Evolutionary conservation across 177 flowering plant species (phyloP), one percentile per base, ranked within the genome.

Genomic region (Tripterygium wilfordii): DNA sequence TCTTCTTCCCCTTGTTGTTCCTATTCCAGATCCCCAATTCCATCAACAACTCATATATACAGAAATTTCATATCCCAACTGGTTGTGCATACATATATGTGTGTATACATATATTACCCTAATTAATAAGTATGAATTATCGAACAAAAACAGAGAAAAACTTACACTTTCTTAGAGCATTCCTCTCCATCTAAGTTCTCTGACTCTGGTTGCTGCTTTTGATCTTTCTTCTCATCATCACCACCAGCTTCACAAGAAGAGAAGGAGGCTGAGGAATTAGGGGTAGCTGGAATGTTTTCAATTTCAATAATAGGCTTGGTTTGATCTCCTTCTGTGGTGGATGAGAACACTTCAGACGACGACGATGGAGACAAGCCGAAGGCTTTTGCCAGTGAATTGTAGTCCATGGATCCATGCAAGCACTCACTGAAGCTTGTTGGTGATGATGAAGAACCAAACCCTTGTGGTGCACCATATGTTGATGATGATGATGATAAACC

Each of bases 1-100:
- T 82, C 78, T 76, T 84, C 68, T 79, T 78, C 9, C 46, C 61
- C 49, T 80, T 80, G 46, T 42, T 60, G 50, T 80, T 83, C 66
- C 43, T 8, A 2, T 18, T 10, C 9, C 17, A 19, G 17, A 18
- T 32, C 8, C 1, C 32, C 27, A 24, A n/a, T 4, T 19, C 9
- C 36, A 19, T 46, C 1, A 25, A 7, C 1, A 13, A 37, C 10
- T 22, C 20, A 16, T 19, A 49, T 8, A 49, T 5, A 22, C 1
- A 24, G 12, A 30, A 6, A 30, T 30, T 6, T 12, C 12, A 30
- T 30, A 6, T 30, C 12, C 12, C 33, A 6, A 30, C 7, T 12
- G 33, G 33, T 30, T n/a, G n/a, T n/a, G n/a, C n/a, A n/a, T n/a
- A n/a, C n/a, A n/a, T n/a, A n/a, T n/a, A n/a, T n/a, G n/a, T n/a